Conservation (phyloP, 2,329 filamentous ascomycete species). For the Lachnellula suecica region DNA sequence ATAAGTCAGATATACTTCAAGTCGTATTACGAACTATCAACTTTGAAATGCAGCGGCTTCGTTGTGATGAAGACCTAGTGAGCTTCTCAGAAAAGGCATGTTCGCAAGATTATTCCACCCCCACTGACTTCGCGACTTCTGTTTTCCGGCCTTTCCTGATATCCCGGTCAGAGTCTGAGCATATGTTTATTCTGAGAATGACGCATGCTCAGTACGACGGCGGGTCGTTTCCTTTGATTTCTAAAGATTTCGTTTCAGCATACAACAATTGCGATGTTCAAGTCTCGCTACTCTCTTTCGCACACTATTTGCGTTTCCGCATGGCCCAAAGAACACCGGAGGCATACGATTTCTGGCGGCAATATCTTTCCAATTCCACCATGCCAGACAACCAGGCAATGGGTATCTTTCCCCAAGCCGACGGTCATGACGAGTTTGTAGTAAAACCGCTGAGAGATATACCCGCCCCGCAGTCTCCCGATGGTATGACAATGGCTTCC, state of each 20-base stretch:
- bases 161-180: not conserved
- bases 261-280: not conserved
- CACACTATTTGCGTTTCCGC: not conserved
- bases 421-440: not conserved
- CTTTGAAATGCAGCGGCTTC: not conserved
- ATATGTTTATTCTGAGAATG: not conserved
- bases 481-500: constrained; percentile 10
- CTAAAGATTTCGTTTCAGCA: not conserved
- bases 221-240: not conserved
- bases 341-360: not conserved
- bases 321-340: not conserved
- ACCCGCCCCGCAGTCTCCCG: not conserved
- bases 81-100: not conserved
- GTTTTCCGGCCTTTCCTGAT: not conserved
- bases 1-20: constrained; percentile 1
- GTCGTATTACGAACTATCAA: constrained; percentile 36
- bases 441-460: not conserved
- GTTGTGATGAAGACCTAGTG: not conserved
- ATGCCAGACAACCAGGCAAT: not conserved
- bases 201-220: not conserved
- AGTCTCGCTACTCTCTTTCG: not conserved
- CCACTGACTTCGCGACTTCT: not conserved
- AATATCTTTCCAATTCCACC: not conserved
- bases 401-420: not conserved
- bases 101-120: not conserved